These are phyloP conservation scores for Phaseolus coccineus DNA, from an alignment of 331 rosid species.

Conservation along the genomic window DNA sequence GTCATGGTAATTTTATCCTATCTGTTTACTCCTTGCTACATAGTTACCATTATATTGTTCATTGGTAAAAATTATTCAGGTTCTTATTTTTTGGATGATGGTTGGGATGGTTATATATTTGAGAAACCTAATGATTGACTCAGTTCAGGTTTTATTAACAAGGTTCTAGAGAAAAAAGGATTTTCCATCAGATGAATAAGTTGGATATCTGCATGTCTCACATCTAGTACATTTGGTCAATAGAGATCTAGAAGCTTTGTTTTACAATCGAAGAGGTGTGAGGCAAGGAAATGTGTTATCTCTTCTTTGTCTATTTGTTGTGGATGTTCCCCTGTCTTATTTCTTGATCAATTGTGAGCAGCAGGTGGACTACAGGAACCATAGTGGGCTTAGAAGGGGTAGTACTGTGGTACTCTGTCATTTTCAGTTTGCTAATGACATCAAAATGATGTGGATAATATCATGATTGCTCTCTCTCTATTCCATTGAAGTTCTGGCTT, in stretches of 20 bases:
- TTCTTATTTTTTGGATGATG: neutral
- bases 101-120: neutral
- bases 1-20: neutral
- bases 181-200: no score
- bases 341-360: neutral
- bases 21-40: neutral
- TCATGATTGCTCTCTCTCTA: neutral
- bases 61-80: neutral
- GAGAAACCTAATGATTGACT: no score
- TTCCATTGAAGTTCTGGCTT: neutral
- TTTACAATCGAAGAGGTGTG: no score
- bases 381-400: no score
- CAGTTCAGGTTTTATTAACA: no score
- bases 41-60: neutral
- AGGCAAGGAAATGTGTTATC: no score
- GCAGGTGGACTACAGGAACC: neutral
- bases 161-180: no score
- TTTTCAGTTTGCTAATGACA: neutral
- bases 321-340: neutral
- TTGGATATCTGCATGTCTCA: no score
- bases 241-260: no score
- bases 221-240: no score
- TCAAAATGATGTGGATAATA: neutral
- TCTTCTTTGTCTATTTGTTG: neutral
- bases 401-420: neutral